Conservation (phyloP, 805 yeast genomes). For the Metschnikowia cerradonensis region DNA sequence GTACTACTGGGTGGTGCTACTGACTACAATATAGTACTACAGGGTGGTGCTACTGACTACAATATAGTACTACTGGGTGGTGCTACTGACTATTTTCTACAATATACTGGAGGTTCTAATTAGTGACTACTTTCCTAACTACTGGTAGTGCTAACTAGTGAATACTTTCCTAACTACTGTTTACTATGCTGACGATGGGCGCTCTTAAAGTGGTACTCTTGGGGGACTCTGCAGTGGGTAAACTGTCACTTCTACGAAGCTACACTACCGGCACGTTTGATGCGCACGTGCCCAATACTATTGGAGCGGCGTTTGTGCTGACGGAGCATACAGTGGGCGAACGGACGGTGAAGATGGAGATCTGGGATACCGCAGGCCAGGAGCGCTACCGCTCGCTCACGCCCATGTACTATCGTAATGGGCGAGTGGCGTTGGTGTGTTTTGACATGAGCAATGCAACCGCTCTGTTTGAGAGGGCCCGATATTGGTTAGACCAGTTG, state of each 20-base stretch:
- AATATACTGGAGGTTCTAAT: no score
- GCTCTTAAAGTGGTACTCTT: slow-evolving; percentile 35
- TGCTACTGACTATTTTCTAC: no score
- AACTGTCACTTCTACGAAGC: slow-evolving; percentile 73
- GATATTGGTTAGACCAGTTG: slow-evolving; percentile 87
- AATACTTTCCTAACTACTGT: no score
- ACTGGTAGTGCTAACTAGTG: no score
- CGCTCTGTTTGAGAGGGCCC: slow-evolving; percentile 61
- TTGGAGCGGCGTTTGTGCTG: slow-evolving; percentile 97
- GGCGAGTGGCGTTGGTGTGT: slow-evolving; percentile 69
- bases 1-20: no score
- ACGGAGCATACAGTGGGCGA: slow-evolving; percentile 45
- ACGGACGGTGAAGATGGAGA: slow-evolving; percentile 56
- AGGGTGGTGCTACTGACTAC: no score
- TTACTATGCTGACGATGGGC: background rate
- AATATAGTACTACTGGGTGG: no score
- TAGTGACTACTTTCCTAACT: no score
- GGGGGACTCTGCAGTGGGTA: slow-evolving; percentile 61
- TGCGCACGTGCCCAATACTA: slow-evolving; percentile 80
- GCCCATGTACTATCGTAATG: slow-evolving; percentile 45
- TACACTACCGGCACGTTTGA: slow-evolving; percentile 73
- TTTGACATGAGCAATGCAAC: slow-evolving; percentile 63
- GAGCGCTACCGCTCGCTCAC: slow-evolving; percentile 43
- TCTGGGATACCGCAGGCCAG: slow-evolving; percentile 97
- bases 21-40: no score